Conservation (phyloP, 768 basidiomycete species). For the Rubroboletus pulcherrimus region DNA sequence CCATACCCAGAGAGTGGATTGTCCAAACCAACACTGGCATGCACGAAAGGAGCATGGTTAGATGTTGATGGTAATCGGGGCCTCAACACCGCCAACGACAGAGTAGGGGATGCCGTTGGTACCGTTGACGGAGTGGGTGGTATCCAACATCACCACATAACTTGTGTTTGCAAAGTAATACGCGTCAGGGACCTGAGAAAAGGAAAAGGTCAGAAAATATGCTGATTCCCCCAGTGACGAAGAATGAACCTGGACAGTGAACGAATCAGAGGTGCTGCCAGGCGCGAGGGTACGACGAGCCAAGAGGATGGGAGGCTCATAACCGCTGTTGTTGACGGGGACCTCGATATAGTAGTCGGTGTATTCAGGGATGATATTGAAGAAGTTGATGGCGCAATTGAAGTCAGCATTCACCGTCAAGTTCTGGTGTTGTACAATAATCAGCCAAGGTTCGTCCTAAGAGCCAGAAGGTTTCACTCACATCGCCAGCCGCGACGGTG, state of each 20-base stretch:
- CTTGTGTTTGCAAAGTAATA: slow-evolving; percentile 17
- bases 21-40: background rate
- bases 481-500: slow-evolving; percentile 24
- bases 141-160: slow-evolving; percentile 25
- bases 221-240: background rate
- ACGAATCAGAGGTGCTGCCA: slow-evolving; percentile 7
- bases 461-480: slow-evolving; percentile 1
- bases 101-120: slow-evolving; percentile 19
- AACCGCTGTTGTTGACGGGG: slow-evolving; percentile 28
- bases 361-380: slow-evolving; percentile 18
- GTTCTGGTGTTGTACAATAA: slow-evolving; percentile 4
- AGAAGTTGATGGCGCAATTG: slow-evolving; percentile 22
- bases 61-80: slow-evolving; percentile 13
- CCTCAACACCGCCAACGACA: slow-evolving; percentile 20
- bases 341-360: slow-evolving; percentile 35
- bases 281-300: slow-evolving; percentile 16
- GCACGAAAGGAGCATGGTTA: background rate
- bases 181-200: slow-evolving; percentile 23
- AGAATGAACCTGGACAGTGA: slow-evolving; percentile 18
- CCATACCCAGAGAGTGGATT: background rate
- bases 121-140: slow-evolving; percentile 22
- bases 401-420: slow-evolving; percentile 24
- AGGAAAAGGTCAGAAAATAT: background rate
- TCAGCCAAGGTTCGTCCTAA: background rate
- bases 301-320: slow-evolving; percentile 30